Evolutionary conservation across 768 basidiomycete genomes (phyloP), one percentile per base, ranked within the genome.

Genomic region (Cyclocybe aegerita): DNA sequence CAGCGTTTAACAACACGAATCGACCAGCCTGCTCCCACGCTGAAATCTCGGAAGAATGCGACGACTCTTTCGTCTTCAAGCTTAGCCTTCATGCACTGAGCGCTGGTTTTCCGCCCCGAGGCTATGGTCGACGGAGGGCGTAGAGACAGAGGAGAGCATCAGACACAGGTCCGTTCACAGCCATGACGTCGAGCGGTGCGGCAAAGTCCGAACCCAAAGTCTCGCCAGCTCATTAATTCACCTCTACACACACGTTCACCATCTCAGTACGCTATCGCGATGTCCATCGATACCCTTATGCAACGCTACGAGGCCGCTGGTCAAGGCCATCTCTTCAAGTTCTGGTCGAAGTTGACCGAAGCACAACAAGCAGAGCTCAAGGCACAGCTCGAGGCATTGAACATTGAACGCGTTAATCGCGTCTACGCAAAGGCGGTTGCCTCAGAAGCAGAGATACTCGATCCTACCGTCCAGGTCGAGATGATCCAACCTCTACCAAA

Each of bases 351-450:
- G 34, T 85, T 98, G 52, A 70, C 81, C 39, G 69, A 82, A 4
- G 46, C 73, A 4, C 86, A 95, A 60, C 90, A 83, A 60, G 63
- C 69, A 7, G 64, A 79, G 7, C 80, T 98, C 48, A 65, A 78
- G 52, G 62, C 69, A 9, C 96, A 98, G 70, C 85, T 98, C 57
- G 76, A 82, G 41, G 69, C 77, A 9, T 83, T 99, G 65, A 85
- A 98, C 66, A 85, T 97, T 58, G 81, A 87, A 51, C 90, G 94
- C 56, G 93, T 98, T 53, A 98, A 98, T 74, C 80, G 84, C 59
- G 82, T 98, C 59, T 95, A 85, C 80, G 61, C 76, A 38, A 88
- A 83, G 58, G 91, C 96, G 14, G 75, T 93, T 55, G 58, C 76
- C 34, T 76, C 83, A 4, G 90, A 94, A 65, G 73, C 77, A 41